Percentiles rank a stretch among this genome's conserved stretches.
Evolutionary conservation across 768 basidiomycete genomes (phyloP).

Genomic region (Mycena leptocephala): DNA sequence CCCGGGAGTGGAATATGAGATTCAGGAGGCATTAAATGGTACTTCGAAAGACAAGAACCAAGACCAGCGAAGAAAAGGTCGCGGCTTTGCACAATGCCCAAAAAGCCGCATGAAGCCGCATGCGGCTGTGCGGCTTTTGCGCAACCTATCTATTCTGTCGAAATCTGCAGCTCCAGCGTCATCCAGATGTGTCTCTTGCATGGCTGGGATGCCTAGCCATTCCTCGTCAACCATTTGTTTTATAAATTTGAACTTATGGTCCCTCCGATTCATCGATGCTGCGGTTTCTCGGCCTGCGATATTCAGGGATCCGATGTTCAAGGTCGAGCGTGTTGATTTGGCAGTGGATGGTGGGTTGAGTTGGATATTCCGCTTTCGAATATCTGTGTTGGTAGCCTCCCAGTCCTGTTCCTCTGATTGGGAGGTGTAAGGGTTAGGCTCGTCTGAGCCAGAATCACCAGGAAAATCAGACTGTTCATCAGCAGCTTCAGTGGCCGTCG

Average conservation of each 20-base stretch:
- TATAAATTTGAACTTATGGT: conserved; percentile 40
- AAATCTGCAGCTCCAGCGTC: conserved; percentile 6
- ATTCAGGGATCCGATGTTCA: conserved; percentile 30
- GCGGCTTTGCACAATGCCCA: too few species aligned
- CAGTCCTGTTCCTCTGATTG: not conserved
- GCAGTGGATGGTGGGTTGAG: not conserved
- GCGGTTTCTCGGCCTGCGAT: conserved; percentile 29
- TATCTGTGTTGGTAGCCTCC: not conserved
- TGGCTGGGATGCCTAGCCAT: conserved; percentile 30
- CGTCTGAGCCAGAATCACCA: too few species aligned
- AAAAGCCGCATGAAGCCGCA: too few species aligned
- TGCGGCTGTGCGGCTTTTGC: too few species aligned
- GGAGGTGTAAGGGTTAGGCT: not conserved
- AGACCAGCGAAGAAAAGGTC: too few species aligned
- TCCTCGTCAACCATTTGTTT: conserved; percentile 30
- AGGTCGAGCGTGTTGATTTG: conserved; percentile 22
- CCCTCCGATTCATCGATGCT: not conserved
- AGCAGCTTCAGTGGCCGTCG: not conserved
- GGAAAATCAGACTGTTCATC: not conserved
- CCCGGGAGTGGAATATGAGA: too few species aligned
- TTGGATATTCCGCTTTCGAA: not conserved
- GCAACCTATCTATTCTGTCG: too few species aligned
- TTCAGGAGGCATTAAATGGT: too few species aligned
- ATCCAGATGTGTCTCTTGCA: conserved; percentile 44
- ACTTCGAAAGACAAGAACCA: too few species aligned